A percentile compares a stretch with the other conserved stretches of the same genome.
These are phyloP conservation scores for Schwanniomyces pseudopolymorphus DNA, from an alignment of 805 yeast species.

Conservation along the genomic window DNA sequence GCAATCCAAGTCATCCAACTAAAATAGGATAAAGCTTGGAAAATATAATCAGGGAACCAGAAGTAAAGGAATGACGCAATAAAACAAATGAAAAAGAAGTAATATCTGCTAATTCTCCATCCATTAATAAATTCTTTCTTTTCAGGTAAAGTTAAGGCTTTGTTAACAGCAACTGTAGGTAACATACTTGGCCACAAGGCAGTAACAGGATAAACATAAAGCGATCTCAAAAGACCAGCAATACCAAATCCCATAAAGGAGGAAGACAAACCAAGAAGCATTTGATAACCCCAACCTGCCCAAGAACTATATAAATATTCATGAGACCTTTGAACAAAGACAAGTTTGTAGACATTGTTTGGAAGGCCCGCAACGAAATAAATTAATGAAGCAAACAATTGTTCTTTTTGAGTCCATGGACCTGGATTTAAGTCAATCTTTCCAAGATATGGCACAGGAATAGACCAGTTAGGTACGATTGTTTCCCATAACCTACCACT, in stretches of 20 bases:
- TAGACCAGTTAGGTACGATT: constrained; percentile 32
- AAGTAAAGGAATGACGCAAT: constrained; percentile 22
- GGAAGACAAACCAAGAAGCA: constrained; percentile 33
- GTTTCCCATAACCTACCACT: constrained; percentile 52
- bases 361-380: constrained; percentile 47
- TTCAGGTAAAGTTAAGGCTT: constrained; percentile 47
- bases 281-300: constrained; percentile 8
- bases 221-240: constrained; percentile 61
- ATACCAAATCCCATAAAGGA: constrained; percentile 67
- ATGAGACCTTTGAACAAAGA: constrained; percentile 35
- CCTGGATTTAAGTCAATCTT: constrained; percentile 53
- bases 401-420: constrained; percentile 64
- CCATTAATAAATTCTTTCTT: constrained; percentile 54
- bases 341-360: constrained; percentile 52
- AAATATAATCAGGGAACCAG: constrained; percentile 30
- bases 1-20: constrained; percentile 33
- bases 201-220: constrained; percentile 63
- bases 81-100: constrained; percentile 46
- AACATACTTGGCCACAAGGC: constrained; percentile 72
- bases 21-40: constrained; percentile 23
- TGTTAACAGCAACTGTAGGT: constrained; percentile 53
- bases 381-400: constrained; percentile 42
- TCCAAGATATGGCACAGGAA: constrained; percentile 17
- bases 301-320: constrained; percentile 3
- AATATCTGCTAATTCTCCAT: constrained; percentile 57